Evolutionary conservation across 768 basidiomycete genomes (phyloP), one percentile per base, ranked within the genome.

Genomic region (Amanita fuliginea): DNA sequence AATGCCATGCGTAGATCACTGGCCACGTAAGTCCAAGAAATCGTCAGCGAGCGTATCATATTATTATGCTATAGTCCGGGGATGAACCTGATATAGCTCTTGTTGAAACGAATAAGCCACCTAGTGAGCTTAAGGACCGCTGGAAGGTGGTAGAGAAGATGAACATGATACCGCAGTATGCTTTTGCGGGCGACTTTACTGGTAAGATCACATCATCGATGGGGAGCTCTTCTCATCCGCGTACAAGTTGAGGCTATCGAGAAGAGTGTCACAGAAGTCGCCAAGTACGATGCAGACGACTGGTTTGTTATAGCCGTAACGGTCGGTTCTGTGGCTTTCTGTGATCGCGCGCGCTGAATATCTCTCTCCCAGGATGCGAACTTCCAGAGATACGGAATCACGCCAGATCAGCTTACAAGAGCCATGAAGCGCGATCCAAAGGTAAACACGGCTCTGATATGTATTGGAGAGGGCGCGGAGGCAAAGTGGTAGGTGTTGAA

Each of bases 261-360:
- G 51, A 78, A 80, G 51, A 76, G 80, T 8, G 77, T 81, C n/a
- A 64, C 60, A 2, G 77, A 81, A 30, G 77, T 83, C 0, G 74
- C 69, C 0, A 76, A 76, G 56, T 81, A 70, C 51, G 81, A 83
- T 55, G 80, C 77, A 78, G 81, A 84, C 55, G 81, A 83, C 51
- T 82, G 79, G 78, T 81, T 81, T 58, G 80, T 83, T 14, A 81
- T 84, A 51, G 75, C 78, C 3, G 75, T 84, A 42, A 82, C 82
- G 10, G 73, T 74, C 51, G 50, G 11, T 30, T 30, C 30, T 30
- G 10, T 30, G 10, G 16, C 34, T 10, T 16, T 22, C 19, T 16
- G 37, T 14, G 24, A 11, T 37, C 53, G 42, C 51, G 21, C 24
- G 30, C 11, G 6, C 28, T 16, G 1, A 36, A n/a, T 11, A n/a